Base-by-base conservation (phyloP, 2,329 filamentous ascomycete genomes). In the Malbranchea cinnamomea region DNA sequence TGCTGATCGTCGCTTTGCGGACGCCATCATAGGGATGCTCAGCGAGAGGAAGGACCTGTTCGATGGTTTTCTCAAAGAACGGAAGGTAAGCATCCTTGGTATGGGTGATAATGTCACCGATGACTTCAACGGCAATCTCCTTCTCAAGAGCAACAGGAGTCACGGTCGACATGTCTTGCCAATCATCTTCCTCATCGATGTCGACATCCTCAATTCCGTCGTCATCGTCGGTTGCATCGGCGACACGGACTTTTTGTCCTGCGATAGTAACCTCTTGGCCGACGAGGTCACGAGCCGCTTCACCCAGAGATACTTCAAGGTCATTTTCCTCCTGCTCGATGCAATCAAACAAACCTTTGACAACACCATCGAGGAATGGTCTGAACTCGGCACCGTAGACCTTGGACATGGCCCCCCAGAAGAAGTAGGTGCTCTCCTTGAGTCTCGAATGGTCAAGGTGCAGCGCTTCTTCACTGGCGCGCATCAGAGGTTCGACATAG, bases 371-470 rank as follows among this genome's bases (percentile, higher is more conserved):
- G 5, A 63, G 48, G 52, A 62, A 62, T 15, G 55, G 56, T 33
- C 55, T 44, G 40, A 63, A 63, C 34, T 60, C 56, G 48, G 82
- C 78, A 46, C 78, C 76, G 56, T 95, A 95, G 6, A 95, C 83
- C 62, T 91, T 91, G 38, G 87, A 79, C 50, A 98, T 74, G 23
- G 81, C 83, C 41, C 82, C 84, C 87, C 89, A 98, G 32, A 98
- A 68, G 38, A 95, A 91, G 60, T 93, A 98, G 52, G 83, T 93
- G 38, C 84, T 94, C 64, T 98, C 89, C 56, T 84, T 81, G 30
- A 95, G 73, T 34, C 85, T 73, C 23, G 85, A 80, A 59, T 94
- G 85, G 44, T 83, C 85, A 2, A 98, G 74, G 44, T 78, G 67
- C 2, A 95, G 68, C 32, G 80, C 85, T 56, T 94, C 85, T 57